Evolutionary conservation across 2,329 filamentous ascomycete species (phyloP).

Genomic region (Monilinia fructigena): DNA sequence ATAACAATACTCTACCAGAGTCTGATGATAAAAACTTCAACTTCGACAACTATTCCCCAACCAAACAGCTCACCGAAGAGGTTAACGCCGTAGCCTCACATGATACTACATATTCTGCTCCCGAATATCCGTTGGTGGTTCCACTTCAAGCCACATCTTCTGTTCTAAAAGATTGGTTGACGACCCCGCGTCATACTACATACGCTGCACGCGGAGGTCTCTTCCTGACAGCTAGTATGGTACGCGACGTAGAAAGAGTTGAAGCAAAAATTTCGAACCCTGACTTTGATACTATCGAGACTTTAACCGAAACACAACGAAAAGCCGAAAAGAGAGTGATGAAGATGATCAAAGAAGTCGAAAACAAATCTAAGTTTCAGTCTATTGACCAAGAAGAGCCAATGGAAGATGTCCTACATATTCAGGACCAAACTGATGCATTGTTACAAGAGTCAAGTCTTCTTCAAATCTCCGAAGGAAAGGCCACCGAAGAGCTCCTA

Average conservation of each 20-base stretch:
- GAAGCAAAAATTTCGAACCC: neutral
- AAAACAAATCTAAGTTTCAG: too few relatives aligned
- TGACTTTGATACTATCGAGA: neutral
- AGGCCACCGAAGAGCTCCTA: too few relatives aligned
- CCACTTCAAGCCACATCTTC: too few relatives aligned
- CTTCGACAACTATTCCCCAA: neutral
- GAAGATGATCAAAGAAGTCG: too few relatives aligned
- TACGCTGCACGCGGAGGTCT: neutral
- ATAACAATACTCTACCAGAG: neutral
- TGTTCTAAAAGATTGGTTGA: neutral
- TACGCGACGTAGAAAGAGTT: neutral
- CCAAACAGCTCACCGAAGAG: neutral
- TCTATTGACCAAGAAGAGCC: too few relatives aligned
- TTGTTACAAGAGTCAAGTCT: too few relatives aligned
- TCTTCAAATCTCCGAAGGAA: too few relatives aligned
- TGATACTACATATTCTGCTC: too few relatives aligned
- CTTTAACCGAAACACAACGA: neutral
- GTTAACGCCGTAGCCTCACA: neutral
- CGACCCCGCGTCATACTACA: too few relatives aligned
- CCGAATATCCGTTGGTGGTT: neutral
- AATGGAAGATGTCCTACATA: too few relatives aligned
- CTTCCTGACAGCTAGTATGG: neutral
- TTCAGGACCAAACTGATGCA: too few relatives aligned
- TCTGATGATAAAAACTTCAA: slow-evolving; percentile 1
- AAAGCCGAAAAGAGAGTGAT: too few relatives aligned